Percentiles rank a stretch among this genome's conserved stretches.
Evolutionary conservation across 176 grass and related monocot species (phyloP).

Genomic region (Elaeis guineensis): DNA sequence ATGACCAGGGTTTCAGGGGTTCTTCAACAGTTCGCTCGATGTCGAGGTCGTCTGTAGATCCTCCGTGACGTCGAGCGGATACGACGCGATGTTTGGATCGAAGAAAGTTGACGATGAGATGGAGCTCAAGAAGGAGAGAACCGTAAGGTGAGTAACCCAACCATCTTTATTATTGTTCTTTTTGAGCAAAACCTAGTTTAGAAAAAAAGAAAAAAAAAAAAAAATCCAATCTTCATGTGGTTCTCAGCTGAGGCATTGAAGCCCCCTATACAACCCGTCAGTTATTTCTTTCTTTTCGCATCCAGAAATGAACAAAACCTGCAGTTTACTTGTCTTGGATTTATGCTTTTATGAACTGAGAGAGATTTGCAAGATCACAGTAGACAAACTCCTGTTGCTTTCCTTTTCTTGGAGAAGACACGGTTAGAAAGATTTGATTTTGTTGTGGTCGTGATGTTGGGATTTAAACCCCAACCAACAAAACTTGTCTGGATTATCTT

Average conservation of each 20-base stretch:
- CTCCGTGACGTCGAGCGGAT: constrained; percentile 3
- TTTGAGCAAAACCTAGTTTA: neutral
- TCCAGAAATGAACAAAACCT: no score
- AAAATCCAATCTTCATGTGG: neutral
- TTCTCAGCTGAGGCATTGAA: neutral
- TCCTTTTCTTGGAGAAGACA: no score
- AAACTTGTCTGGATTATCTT: no score
- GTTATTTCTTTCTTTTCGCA: no score
- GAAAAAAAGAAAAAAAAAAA: neutral
- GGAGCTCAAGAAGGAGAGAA: constrained; percentile 51
- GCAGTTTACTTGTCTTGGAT: no score
- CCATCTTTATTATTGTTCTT: neutral
- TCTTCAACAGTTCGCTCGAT: constrained; percentile 9
- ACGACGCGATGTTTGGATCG: constrained; percentile 49
- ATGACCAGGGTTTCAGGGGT: neutral
- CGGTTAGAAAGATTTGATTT: no score
- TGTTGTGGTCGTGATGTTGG: no score
- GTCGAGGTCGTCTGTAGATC: constrained; percentile 18
- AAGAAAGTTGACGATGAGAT: constrained; percentile 56
- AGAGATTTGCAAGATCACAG: no score
- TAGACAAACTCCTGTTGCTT: no score
- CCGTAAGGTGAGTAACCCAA: constrained; percentile 57
- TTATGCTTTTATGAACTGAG: no score
- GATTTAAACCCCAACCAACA: no score
- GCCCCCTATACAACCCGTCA: no score